A percentile compares a stretch with the other conserved stretches of the same genome.
These are phyloP conservation scores for Ocimum tenuiflorum DNA, from an alignment of 257 asterid species.

Conservation along the genomic window DNA sequence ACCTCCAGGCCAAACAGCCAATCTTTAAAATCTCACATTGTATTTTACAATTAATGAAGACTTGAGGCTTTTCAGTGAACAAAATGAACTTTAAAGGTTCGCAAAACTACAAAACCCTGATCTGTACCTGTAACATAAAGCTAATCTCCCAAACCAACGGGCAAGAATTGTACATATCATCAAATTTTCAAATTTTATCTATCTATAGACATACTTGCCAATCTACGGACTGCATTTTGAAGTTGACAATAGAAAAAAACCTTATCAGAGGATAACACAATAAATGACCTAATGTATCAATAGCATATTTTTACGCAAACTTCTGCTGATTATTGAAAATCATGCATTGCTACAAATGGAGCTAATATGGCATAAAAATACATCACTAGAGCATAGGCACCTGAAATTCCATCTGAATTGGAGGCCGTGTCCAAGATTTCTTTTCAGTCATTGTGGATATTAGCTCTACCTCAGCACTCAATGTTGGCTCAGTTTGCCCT, in stretches of 20 bases:
- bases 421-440: constrained; percentile 99
- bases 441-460: constrained; percentile 91
- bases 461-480: constrained; percentile 97
- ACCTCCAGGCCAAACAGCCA: not conserved
- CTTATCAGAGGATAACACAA: not conserved
- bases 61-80: not conserved
- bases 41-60: not conserved
- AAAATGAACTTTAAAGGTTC: not conserved
- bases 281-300: constrained; percentile 7
- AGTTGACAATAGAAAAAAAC: not conserved
- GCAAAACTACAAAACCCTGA: not conserved
- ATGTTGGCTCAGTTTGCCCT: constrained; percentile 96
- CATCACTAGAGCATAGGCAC: constrained; percentile 27
- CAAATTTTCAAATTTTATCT: not conserved
- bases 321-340: not conserved
- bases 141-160: not conserved
- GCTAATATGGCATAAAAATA: not conserved
- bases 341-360: constrained; percentile 1
- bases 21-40: not conserved
- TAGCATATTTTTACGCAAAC: not conserved
- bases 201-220: not conserved
- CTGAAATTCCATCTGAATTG: constrained; percentile 99
- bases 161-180: not conserved
- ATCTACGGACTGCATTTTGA: not conserved
- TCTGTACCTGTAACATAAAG: not conserved